Evolutionary conservation across 192 early-diverging fungal genomes (phyloP), one percentile per base, ranked within the genome.

Genomic region (Backusella mclennaniae): DNA sequence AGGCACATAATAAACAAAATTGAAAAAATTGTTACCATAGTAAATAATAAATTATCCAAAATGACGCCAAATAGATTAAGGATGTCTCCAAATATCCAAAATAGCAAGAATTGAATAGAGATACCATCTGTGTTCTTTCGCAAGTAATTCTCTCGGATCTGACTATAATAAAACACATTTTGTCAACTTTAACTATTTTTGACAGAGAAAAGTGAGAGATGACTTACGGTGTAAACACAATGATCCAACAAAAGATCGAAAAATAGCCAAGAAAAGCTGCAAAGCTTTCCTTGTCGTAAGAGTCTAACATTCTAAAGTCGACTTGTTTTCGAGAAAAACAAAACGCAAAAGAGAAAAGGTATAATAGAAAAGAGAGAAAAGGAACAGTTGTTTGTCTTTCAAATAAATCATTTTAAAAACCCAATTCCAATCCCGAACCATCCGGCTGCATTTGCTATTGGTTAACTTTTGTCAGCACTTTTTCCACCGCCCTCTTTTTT

Each of bases 21-120:
- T 74, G 66, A 35, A 21, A 44, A 3, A 29, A 21, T n/a, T 23
- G 21, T 63, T 63, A 96, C 88, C 77, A 93, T 90, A 2, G 93
- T 93, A 31, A 86, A 71, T 46, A 95, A 79, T 44, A 96, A 80
- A 39, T 87, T 78, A 38, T 94, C 88, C 80, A 93, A 85, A 26
- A 90, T 71, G 15, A 89, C 85, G 12, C 95, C 95, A 33, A 89
- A 73, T 39, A 96, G 78, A 74, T 92, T 93, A 80, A 93, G 87
- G n/a, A 93, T 80, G 77, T 95, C 95, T 41, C 93, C 95, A 21
- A 90, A 71, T 4, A 94, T 80, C 95, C 95, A 96, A 35, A 93
- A 85, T 33, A 87, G 49, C 66, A 93, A 83, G 80, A 95, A 95
- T 6, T 72, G 53, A 46, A 92, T 67, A n/a, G 92, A 94, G 36